Evolutionary conservation across 2,329 filamentous ascomycete genomes (phyloP).

Genomic region (Phaeomoniella chlamydospora): DNA sequence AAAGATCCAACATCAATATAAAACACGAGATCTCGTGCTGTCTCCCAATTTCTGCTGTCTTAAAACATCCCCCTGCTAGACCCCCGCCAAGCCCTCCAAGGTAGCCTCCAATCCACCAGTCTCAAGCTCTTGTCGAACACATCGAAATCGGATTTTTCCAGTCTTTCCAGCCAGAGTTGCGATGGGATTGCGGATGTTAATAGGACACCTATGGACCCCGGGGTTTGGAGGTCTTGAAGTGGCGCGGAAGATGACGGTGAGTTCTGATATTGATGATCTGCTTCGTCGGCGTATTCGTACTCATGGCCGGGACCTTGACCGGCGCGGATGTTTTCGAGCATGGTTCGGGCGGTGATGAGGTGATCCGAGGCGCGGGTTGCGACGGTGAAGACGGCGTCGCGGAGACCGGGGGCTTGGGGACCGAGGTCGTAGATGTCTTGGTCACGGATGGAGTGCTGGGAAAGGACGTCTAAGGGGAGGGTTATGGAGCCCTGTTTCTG

Average conservation of each 20-base stretch:
- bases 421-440: constrained; percentile 80
- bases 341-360: constrained; percentile 81
- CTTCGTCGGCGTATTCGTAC: constrained; percentile 75
- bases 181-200: constrained; percentile 62
- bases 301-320: constrained; percentile 68
- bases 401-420: constrained; percentile 61
- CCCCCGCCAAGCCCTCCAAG: constrained; percentile 59
- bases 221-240: constrained; percentile 18
- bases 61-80: constrained; percentile 39
- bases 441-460: constrained; percentile 62
- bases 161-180: constrained; percentile 58
- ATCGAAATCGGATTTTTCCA: constrained; percentile 77
- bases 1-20: too few species aligned
- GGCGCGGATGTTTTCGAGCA: constrained; percentile 66
- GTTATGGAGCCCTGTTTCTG: constrained; percentile 51
- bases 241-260: constrained; percentile 32
- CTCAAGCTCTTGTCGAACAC: constrained; percentile 51
- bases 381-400: constrained; percentile 81
- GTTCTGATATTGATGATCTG: constrained; percentile 41
- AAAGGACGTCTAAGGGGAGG: constrained; percentile 81
- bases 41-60: too few species aligned
- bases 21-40: too few species aligned
- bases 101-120: constrained; percentile 66
- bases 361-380: constrained; percentile 93
- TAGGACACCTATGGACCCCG: constrained; percentile 56